Percentiles rank a stretch among this genome's conserved stretches.
These are phyloP conservation scores for Sclerotinia minor DNA, from an alignment of 2,329 filamentous ascomycete genomes.

Conservation along the genomic window DNA sequence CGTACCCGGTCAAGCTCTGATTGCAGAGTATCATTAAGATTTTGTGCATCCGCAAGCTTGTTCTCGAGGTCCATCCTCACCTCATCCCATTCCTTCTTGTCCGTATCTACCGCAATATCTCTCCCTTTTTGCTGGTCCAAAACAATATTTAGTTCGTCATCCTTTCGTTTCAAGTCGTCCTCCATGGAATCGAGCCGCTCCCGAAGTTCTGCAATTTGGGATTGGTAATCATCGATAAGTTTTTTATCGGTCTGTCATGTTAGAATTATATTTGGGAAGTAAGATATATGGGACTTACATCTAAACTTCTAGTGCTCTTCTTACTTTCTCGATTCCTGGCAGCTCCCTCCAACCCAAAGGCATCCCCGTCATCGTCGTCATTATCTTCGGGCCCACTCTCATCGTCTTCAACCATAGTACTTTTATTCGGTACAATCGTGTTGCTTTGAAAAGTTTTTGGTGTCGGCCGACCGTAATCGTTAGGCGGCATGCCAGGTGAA, in stretches of 20 bases:
- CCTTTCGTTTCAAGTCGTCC: constrained; percentile 66
- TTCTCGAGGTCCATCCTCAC: constrained; percentile 67
- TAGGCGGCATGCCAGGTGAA: constrained; percentile 58
- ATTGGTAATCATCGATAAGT: constrained; percentile 75
- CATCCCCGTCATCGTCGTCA: constrained; percentile 78
- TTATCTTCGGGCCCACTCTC: constrained; percentile 68
- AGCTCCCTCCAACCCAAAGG: constrained; percentile 58
- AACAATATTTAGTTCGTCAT: constrained; percentile 64
- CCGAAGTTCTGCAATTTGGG: constrained; percentile 72
- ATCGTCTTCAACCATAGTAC: constrained; percentile 94
- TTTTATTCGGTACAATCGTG: constrained; percentile 96
- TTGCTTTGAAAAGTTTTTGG: constrained; percentile 93
- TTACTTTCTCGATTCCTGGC: constrained; percentile 44
- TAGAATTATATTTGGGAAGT: constrained; percentile 29
- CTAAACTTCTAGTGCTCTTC: constrained; percentile 44
- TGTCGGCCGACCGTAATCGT: constrained; percentile 72
- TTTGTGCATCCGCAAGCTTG: constrained; percentile 72
- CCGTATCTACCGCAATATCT: constrained; percentile 53
- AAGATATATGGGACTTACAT: constrained; percentile 40
- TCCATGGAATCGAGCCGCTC: constrained; percentile 74
- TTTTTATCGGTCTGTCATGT: constrained; percentile 62
- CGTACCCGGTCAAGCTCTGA: constrained; percentile 75
- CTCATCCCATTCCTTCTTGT: constrained; percentile 71
- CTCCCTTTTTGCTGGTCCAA: constrained; percentile 60
- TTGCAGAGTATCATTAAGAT: constrained; percentile 75